phyloP scores from a whole-genome alignment of 1,139 yeast genomes.

The Wickerhamomyces sp. region DNA sequence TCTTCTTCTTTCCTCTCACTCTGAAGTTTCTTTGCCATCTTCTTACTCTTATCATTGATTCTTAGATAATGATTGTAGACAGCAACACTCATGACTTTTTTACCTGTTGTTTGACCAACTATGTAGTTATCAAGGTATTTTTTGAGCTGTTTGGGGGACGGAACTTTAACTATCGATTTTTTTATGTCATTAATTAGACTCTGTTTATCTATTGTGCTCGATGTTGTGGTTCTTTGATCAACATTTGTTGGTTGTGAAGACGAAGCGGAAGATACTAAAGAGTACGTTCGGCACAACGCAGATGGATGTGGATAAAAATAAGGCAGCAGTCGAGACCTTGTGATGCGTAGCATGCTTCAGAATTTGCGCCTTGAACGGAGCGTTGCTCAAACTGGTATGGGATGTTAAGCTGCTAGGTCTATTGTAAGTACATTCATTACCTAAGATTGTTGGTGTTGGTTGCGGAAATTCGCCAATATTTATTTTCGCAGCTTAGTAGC shows the following conservation, averaged over 20 bases:
- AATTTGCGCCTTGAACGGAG: too few relatives aligned
- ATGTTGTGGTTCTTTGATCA: too few relatives aligned
- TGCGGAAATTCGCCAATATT: too few relatives aligned
- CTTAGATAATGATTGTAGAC: slow-evolving; percentile 48
- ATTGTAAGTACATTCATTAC: too few relatives aligned
- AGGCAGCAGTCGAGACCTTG: too few relatives aligned
- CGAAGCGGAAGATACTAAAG: neutral
- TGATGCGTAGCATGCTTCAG: too few relatives aligned
- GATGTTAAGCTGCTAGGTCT: too few relatives aligned
- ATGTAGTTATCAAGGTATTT: slow-evolving; percentile 41
- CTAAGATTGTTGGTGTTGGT: too few relatives aligned
- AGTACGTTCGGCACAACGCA: too few relatives aligned
- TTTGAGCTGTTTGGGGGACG: slow-evolving; percentile 41
- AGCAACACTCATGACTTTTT: slow-evolving; percentile 50
- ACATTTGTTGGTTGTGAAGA: neutral
- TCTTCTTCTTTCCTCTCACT: slow-evolving; percentile 16
- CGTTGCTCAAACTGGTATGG: too few relatives aligned
- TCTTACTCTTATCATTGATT: slow-evolving; percentile 32
- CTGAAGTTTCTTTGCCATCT: slow-evolving; percentile 15
- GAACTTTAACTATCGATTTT: slow-evolving; percentile 25
- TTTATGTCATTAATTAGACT: neutral
- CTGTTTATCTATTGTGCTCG: slow-evolving; percentile 3
- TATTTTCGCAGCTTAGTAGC: too few relatives aligned
- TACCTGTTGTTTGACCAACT: slow-evolving; percentile 47
- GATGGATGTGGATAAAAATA: too few relatives aligned